Percentiles rank a stretch among this genome's conserved stretches.
These are phyloP conservation scores for Podila epigama DNA, from an alignment of 192 early-diverging fungal genomes.

Conservation along the genomic window DNA sequence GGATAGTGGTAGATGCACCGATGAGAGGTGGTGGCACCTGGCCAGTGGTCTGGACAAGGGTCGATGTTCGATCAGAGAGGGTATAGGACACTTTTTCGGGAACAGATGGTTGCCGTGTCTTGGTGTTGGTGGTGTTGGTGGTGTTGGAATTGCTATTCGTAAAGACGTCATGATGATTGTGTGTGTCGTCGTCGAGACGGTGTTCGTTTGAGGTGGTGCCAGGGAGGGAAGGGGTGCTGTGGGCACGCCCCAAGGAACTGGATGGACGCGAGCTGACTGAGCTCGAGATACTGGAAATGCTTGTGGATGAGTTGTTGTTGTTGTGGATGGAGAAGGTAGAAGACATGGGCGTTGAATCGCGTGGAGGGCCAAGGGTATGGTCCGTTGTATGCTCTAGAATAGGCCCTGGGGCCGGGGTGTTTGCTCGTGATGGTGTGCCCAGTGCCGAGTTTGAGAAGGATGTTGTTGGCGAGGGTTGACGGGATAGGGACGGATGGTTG, in stretches of 20 bases:
- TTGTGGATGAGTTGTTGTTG: neutral
- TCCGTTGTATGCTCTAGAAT: conserved; percentile 7
- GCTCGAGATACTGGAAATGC: too few species aligned
- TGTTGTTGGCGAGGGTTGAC: neutral
- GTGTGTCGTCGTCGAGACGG: neutral
- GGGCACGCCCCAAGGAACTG: neutral
- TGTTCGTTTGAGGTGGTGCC: neutral
- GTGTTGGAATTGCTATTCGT: neutral
- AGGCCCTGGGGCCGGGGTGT: neutral
- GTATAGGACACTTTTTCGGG: conserved; percentile 38
- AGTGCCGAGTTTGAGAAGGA: neutral
- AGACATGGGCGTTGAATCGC: conserved; percentile 15
- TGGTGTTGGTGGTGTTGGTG: neutral
- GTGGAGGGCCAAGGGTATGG: conserved; percentile 24
- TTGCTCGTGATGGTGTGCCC: neutral
- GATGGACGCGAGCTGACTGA: too few species aligned
- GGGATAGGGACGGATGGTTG: neutral
- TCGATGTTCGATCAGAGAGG: conserved; percentile 58
- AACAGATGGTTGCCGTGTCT: neutral
- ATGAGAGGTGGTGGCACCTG: conserved; percentile 75
- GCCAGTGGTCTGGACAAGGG: conserved; percentile 55
- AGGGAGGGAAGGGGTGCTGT: conserved; percentile 16
- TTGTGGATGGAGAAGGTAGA: conserved; percentile 2
- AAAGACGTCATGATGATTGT: neutral
- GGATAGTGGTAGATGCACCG: conserved; percentile 67